A percentile compares a stretch with the other conserved stretches of the same genome.
Conservation (phyloP, 495 filamentous ascomycete species). For the Pyronema omphalodes region DNA sequence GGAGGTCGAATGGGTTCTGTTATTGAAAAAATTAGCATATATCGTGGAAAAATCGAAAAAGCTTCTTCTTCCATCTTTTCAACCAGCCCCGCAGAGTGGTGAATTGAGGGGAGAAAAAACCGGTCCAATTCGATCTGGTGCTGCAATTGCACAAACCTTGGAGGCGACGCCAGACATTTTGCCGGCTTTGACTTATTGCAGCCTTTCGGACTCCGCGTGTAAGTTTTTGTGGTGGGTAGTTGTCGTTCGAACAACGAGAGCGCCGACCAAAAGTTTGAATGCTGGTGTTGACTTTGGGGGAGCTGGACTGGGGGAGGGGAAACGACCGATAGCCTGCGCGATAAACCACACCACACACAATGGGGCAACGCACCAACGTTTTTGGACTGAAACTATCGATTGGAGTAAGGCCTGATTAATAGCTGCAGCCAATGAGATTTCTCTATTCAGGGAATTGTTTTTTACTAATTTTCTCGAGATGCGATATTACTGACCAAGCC, state of each 20-base stretch:
- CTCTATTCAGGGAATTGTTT: no score
- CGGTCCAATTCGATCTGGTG: not conserved
- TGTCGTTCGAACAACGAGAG: conserved; percentile 7
- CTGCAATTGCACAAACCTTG: conserved; percentile 31
- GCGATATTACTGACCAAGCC: no score
- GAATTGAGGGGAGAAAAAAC: not conserved
- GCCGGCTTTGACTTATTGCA: conserved; percentile 23
- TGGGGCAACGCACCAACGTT: no score
- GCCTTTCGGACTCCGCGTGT: conserved; percentile 20
- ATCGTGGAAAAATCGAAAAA: not conserved
- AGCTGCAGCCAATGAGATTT: no score
- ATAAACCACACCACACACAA: no score
- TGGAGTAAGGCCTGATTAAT: no score
- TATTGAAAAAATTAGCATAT: conserved; percentile 3
- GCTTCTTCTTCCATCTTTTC: no score
- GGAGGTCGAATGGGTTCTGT: conserved; percentile 74
- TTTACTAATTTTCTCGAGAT: no score
- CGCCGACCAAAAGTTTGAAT: not conserved
- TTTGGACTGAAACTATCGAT: no score
- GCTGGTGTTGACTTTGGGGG: not conserved
- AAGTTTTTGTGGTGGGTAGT: conserved; percentile 9
- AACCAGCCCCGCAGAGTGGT: not conserved
- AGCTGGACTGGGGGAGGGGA: not conserved
- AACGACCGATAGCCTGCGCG: not conserved
- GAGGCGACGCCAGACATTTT: conserved; percentile 41